A percentile compares a stretch with the other conserved stretches of the same genome.
phyloP scores from a whole-genome alignment of 352 stramenopile species.

The Phytophthora rubi region DNA sequence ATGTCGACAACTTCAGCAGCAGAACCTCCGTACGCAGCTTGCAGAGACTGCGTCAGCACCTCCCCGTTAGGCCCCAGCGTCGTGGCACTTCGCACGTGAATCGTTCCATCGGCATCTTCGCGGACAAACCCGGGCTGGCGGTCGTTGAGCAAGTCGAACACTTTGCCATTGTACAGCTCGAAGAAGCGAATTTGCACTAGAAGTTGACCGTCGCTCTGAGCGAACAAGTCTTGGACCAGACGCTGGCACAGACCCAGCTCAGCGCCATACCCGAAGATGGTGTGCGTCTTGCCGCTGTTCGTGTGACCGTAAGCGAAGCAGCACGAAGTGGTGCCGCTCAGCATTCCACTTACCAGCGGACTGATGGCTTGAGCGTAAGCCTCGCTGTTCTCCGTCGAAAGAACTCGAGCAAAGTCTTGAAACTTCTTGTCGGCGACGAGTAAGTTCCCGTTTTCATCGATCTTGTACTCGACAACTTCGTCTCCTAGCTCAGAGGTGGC shows the following conservation, averaged over 20 bases:
- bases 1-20: slow-evolving; percentile 31
- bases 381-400: slow-evolving; percentile 41
- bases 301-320: slow-evolving; percentile 71
- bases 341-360: slow-evolving; percentile 34
- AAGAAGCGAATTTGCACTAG: slow-evolving; percentile 63
- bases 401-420: slow-evolving; percentile 39
- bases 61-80: slow-evolving; percentile 48
- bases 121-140: slow-evolving; percentile 53
- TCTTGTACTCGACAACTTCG: slow-evolving; percentile 26
- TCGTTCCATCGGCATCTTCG: slow-evolving; percentile 48
- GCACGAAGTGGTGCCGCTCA: slow-evolving; percentile 47
- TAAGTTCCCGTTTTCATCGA: slow-evolving; percentile 5
- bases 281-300: slow-evolving; percentile 69
- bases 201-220: neutral
- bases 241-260: slow-evolving; percentile 51
- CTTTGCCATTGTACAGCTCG: slow-evolving; percentile 66
- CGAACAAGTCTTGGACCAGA: slow-evolving; percentile 47
- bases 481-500: slow-evolving; percentile 35
- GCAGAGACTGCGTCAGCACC: slow-evolving; percentile 52
- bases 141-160: slow-evolving; percentile 59
- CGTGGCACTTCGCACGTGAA: slow-evolving; percentile 61
- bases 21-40: slow-evolving; percentile 35
- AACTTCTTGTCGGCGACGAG: slow-evolving; percentile 35
- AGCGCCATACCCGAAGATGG: slow-evolving; percentile 60
- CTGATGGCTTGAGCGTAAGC: slow-evolving; percentile 41